A percentile compares a stretch with the other conserved stretches of the same genome.
These are phyloP conservation scores for Symbiodinium natans DNA, from an alignment of 73 alveolate genomes.

Conservation along the genomic window DNA sequence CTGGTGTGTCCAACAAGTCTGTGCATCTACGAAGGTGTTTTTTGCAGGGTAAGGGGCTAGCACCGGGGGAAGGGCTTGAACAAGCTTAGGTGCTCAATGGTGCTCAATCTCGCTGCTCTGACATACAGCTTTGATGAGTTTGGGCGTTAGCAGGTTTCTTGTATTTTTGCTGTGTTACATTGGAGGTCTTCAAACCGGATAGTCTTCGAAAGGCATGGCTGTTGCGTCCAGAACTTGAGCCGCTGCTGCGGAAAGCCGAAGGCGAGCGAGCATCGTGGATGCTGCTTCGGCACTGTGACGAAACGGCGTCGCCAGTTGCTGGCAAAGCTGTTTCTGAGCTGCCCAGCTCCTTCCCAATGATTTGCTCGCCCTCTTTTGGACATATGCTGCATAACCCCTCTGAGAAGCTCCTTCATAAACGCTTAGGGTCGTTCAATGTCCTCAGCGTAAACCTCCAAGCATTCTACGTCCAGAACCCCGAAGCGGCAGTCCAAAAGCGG, in stretches of 20 bases:
- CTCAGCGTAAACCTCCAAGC: too few species aligned
- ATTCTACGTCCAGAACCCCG: too few species aligned
- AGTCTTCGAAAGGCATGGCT: not conserved
- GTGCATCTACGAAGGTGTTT: not conserved
- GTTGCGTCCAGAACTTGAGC: not conserved
- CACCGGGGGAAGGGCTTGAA: too few species aligned
- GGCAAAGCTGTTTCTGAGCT: conserved; percentile 1
- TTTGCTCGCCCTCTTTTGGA: not conserved
- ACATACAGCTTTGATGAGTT: too few species aligned
- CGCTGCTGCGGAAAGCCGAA: not conserved
- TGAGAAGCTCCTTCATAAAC: too few species aligned
- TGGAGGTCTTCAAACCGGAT: too few species aligned
- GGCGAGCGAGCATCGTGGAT: not conserved
- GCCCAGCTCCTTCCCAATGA: not conserved
- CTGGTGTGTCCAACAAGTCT: not conserved
- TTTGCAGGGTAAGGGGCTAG: not conserved
- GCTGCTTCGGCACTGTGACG: not conserved
- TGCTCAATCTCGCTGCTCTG: too few species aligned
- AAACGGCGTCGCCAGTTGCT: not conserved
- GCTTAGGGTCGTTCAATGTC: too few species aligned
- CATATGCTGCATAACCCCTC: not conserved
- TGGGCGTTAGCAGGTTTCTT: too few species aligned
- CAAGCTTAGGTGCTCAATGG: too few species aligned
- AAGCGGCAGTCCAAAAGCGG: not conserved
- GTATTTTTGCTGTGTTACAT: too few species aligned